Conservation (phyloP, 495 filamentous ascomycete species). For the Penicillium manginii region DNA sequence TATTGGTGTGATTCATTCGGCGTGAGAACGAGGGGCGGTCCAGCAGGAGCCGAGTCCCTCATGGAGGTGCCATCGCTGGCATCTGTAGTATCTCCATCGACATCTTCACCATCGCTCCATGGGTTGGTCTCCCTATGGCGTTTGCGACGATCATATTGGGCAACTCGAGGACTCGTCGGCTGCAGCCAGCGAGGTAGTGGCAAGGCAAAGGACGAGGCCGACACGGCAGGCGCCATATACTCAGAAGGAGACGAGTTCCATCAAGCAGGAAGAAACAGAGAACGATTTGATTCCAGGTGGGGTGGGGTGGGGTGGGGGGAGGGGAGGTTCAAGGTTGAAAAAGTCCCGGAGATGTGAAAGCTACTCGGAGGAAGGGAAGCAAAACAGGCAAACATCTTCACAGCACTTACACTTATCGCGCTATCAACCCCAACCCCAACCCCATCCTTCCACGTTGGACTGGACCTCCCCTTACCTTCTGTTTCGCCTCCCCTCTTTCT, state of each 20-base stretch:
- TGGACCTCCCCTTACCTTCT: conserved; percentile 10
- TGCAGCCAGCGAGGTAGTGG: conserved; percentile 47
- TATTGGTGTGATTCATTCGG: conserved; percentile 54
- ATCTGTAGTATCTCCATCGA: conserved; percentile 29
- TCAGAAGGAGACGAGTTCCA: conserved; percentile 16
- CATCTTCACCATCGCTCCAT: conserved; percentile 29
- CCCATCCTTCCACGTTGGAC: conserved; percentile 9
- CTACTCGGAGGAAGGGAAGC: no score
- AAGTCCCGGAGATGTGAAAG: no score
- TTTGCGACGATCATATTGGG: conserved; percentile 45
- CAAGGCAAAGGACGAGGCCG: conserved; percentile 43
- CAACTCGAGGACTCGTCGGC: conserved; percentile 35
- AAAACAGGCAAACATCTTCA: conserved; percentile 32
- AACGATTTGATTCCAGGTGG: conserved; percentile 1
- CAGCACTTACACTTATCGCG: conserved; percentile 28
- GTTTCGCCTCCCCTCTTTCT: conserved; percentile 5
- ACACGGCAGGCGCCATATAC: conserved; percentile 40
- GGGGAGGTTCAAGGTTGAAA: no score
- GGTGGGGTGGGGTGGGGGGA: no score
- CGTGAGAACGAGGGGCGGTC: conserved; percentile 38
- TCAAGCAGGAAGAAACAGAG: conserved; percentile 7
- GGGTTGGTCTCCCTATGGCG: conserved; percentile 31
- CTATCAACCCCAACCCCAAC: conserved; percentile 18
- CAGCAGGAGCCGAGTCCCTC: conserved; percentile 27
- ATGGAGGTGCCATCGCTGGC: conserved; percentile 42